These are phyloP conservation scores for Chytriomyces sp. DNA, from an alignment of 192 early-diverging fungal genomes.

Conservation along the genomic window DNA sequence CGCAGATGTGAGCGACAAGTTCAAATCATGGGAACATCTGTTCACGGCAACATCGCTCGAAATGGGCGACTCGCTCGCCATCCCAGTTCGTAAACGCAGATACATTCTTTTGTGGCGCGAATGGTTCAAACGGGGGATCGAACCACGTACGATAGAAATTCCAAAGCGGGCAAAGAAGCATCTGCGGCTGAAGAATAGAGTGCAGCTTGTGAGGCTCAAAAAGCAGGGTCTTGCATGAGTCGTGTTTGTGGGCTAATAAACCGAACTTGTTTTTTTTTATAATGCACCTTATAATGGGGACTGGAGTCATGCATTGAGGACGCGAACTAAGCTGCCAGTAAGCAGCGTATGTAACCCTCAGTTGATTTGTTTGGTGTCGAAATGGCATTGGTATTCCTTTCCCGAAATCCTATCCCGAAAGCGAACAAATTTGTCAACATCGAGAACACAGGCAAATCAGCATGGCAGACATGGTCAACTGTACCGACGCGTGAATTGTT, in stretches of 20 bases:
- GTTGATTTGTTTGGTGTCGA: too few species aligned
- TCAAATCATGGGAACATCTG: conserved; percentile 54
- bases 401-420: too few species aligned
- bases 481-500: too few species aligned
- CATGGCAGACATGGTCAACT: too few species aligned
- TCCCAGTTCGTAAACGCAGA: conserved; percentile 48
- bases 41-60: conserved; percentile 46
- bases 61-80: conserved; percentile 51
- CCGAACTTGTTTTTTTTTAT: too few species aligned
- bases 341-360: too few species aligned
- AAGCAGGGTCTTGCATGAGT: conserved; percentile 53
- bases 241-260: not conserved
- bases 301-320: too few species aligned
- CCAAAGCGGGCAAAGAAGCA: conserved; percentile 52
- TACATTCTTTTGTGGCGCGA: conserved; percentile 53
- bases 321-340: too few species aligned
- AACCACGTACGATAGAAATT: conserved; percentile 40
- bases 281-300: too few species aligned
- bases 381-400: too few species aligned
- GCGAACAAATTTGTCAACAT: too few species aligned
- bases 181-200: conserved; percentile 42
- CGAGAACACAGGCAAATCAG: too few species aligned
- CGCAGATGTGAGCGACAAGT: conserved; percentile 50
- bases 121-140: conserved; percentile 52
- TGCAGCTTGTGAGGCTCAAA: conserved; percentile 46